Evolutionary conservation across 768 basidiomycete species (phyloP), one percentile per base, ranked within the genome.

Genomic region (Rhodotorula diobovata): DNA sequence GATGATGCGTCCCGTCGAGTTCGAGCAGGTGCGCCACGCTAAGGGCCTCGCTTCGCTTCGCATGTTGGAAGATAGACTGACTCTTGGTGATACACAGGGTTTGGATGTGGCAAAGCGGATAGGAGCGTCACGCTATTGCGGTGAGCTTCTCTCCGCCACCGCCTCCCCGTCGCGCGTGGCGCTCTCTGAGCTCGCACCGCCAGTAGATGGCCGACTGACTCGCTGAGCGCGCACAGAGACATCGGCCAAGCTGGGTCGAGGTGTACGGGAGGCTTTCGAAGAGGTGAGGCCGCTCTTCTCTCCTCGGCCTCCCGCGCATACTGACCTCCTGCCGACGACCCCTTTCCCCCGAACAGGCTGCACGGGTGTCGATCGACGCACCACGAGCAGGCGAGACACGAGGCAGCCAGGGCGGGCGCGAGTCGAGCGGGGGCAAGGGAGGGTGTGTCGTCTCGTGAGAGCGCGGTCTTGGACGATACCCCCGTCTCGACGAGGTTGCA

Each of bases 211-310:
- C 23, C 15, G 12, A 41, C 39, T 28, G 34, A 50, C 20, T 28
- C 58, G 0, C n/a, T 25, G 45, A 43, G 68, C 45, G 25, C 53
- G 41, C 48, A 7, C 77, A 96, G 94, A 98, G 84, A 97, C 95
- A 79, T 95, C 93, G 73, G 93, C 95, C 15, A 97, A 97, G 81
- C 93, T 95, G 78, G 94, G 96, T 76, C 87, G 95, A 59, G 95
- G 95, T 9, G 93, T 98, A 20, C 84, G 86, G 39, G 94, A 98
- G 79, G 93, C 94, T 16, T 93, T 98, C 78, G 86, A 90, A 75
- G 95, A 97, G 79, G 90, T 78, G 16, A 75, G 80, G 21, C 20
- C 11, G 6, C 51, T 30, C 58, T 11, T 30, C 0, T 45, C 14
- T 18, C 1, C 51, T 5, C 18, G 35, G n/a, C n/a, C n/a, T n/a